phyloP scores from a whole-genome alignment of 2,329 filamentous ascomycete genomes.

The Biscogniauxia sp. region DNA sequence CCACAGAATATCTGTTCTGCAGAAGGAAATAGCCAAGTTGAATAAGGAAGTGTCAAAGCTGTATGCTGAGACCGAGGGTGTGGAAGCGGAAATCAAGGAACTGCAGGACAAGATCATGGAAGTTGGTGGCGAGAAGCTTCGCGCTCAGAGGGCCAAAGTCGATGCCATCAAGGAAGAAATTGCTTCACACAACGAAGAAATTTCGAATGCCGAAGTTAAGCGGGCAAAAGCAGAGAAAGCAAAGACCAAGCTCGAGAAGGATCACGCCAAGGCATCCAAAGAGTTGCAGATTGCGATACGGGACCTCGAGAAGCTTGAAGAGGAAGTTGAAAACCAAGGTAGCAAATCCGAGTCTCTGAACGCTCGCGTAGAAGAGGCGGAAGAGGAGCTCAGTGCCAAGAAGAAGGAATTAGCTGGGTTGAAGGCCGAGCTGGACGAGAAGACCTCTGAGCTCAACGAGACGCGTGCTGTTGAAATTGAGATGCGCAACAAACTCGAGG shows the following conservation, averaged over 20 bases:
- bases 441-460: conserved; percentile 81
- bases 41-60: conserved; percentile 78
- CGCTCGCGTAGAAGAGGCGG: conserved; percentile 74
- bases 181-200: conserved; percentile 72
- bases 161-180: conserved; percentile 87
- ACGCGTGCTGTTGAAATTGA: conserved; percentile 90
- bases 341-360: conserved; percentile 72
- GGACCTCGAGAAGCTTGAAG: conserved; percentile 76
- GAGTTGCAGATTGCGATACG: conserved; percentile 70
- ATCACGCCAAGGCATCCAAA: conserved; percentile 71
- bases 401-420: conserved; percentile 76
- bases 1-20: conserved; percentile 65
- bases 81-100: conserved; percentile 89
- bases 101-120: conserved; percentile 98
- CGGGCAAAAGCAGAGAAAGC: conserved; percentile 95
- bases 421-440: conserved; percentile 84
- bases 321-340: conserved; percentile 74
- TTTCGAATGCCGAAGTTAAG: conserved; percentile 81
- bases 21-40: conserved; percentile 74
- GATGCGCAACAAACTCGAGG: conserved; percentile 97
- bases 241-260: conserved; percentile 80
- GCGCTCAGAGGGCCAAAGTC: conserved; percentile 86
- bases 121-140: conserved; percentile 88
- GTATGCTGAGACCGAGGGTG: conserved; percentile 78
- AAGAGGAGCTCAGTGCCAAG: conserved; percentile 73